Conservation (phyloP, 768 basidiomycete species). For the Boletus barrowsii region DNA sequence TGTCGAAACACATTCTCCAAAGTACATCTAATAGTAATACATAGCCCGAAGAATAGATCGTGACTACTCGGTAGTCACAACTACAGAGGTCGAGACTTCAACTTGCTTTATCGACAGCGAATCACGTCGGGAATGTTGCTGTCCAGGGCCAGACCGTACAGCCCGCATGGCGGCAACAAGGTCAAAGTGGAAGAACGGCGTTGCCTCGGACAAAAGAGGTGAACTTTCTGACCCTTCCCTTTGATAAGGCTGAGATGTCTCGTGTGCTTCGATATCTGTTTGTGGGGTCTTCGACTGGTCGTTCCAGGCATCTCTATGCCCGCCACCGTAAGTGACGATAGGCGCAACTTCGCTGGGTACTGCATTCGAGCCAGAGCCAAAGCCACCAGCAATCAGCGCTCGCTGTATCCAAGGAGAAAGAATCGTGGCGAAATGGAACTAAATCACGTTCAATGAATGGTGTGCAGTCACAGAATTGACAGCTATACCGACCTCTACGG, state of each 20-base stretch:
- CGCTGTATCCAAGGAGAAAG: constrained; percentile 94
- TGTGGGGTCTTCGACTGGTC: neutral
- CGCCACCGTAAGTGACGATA: constrained; percentile 63
- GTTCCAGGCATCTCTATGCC: constrained; percentile 31
- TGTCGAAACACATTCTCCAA: no score
- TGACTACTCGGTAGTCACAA: neutral
- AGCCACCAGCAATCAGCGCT: constrained; percentile 85
- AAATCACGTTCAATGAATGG: constrained; percentile 18
- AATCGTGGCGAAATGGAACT: constrained; percentile 94
- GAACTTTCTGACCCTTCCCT: constrained; percentile 1
- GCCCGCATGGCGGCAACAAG: constrained; percentile 66
- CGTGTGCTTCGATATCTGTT: constrained; percentile 34
- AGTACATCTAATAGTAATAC: neutral
- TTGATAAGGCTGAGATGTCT: constrained; percentile 13
- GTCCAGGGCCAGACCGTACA: constrained; percentile 47
- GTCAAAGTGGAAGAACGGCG: constrained; percentile 93
- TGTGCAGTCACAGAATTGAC: neutral
- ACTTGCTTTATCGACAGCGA: constrained; percentile 8
- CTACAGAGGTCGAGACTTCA: neutral
- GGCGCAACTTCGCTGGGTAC: constrained; percentile 66
- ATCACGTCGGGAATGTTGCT: constrained; percentile 1
- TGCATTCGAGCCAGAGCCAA: constrained; percentile 63
- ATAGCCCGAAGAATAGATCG: neutral
- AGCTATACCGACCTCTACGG: constrained; percentile 55
- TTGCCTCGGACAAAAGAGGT: constrained; percentile 49